A percentile compares a stretch with the other conserved stretches of the same genome.
Conservation (phyloP, 2,329 filamentous ascomycete species). For the Myriosclerotinia curreyana region DNA sequence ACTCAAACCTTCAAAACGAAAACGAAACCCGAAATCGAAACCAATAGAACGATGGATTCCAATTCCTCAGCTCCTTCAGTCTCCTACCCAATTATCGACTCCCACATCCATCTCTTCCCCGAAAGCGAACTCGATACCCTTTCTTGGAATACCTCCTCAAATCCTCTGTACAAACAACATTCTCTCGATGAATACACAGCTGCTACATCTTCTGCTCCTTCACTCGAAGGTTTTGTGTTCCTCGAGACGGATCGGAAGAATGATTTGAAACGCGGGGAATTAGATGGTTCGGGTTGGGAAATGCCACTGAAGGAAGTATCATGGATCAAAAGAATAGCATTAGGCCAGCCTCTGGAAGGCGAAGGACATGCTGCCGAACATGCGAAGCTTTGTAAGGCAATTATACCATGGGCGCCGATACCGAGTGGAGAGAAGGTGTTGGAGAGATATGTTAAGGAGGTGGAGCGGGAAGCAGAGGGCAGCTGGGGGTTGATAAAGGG, state of each 20-base stretch:
- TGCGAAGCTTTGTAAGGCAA: conserved; percentile 58
- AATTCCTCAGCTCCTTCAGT: neutral
- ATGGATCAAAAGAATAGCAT: conserved; percentile 64
- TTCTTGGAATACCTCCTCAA: conserved; percentile 62
- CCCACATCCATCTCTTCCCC: conserved; percentile 88
- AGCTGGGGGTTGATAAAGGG: conserved; percentile 68
- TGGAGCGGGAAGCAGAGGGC: conserved; percentile 58
- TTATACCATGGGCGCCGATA: conserved; percentile 85
- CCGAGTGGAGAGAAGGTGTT: conserved; percentile 60
- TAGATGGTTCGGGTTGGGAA: conserved; percentile 57
- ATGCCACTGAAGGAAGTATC: conserved; percentile 69
- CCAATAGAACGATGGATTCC: conserved; percentile 30
- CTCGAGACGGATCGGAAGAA: conserved; percentile 77
- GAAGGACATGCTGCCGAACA: conserved; percentile 57
- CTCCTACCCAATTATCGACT: conserved; percentile 67
- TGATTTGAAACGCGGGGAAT: conserved; percentile 48
- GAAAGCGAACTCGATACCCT: conserved; percentile 62
- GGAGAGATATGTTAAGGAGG: conserved; percentile 61
- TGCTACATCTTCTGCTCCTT: conserved; percentile 36
- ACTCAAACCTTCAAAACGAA: neutral
- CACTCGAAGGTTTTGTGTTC: conserved; percentile 71
- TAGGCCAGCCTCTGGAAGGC: conserved; percentile 53
- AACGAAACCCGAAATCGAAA: neutral
- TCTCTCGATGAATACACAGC: conserved; percentile 36
- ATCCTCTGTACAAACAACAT: conserved; percentile 47